Percentiles rank a stretch among this genome's conserved stretches.
Conservation (phyloP, 2,329 filamentous ascomycete species). For the Phyllosticta paracitricarpa region DNA sequence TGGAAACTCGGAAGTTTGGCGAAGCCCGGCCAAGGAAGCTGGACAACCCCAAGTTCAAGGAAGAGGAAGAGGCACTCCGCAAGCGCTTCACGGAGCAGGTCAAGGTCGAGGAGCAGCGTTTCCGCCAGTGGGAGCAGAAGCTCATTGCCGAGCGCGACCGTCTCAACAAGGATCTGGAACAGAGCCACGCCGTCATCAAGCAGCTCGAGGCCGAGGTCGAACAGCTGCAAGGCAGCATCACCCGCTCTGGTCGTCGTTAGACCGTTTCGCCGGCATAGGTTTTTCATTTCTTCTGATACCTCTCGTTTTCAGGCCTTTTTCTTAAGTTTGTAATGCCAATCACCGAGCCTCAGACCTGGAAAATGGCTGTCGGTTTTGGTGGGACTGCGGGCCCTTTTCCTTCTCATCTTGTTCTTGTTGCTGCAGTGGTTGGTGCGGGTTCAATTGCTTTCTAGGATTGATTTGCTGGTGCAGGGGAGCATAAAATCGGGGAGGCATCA, state of each 20-base stretch:
- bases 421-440: conserved; percentile 1
- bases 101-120: conserved; percentile 99
- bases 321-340: conserved; percentile 33
- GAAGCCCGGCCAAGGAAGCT: conserved; percentile 95
- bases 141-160: conserved; percentile 97
- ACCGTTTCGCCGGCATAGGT: conserved; percentile 10
- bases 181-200: conserved; percentile 87
- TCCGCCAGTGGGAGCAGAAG: conserved; percentile 99
- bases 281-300: conserved; percentile 32
- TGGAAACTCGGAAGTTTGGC: conserved; percentile 99
- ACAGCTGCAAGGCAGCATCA: conserved; percentile 52
- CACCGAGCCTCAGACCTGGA: conserved; percentile 6
- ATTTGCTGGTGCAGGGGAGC: conserved; percentile 6
- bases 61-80: conserved; percentile 94
- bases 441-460: conserved; percentile 5
- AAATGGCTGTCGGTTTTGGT: conserved; percentile 3
- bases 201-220: conserved; percentile 81
- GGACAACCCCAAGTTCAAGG: conserved; percentile 99
- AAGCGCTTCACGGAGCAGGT: conserved; percentile 99
- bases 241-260: conserved; percentile 87
- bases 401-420: not conserved
- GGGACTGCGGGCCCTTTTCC: not conserved
- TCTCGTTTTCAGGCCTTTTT: conserved; percentile 24
- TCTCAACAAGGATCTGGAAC: conserved; percentile 98
- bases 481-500: conserved; percentile 9